Base-by-base conservation (phyloP, 192 early-diverging fungal species). In the Umbelopsis ramanniana region DNA sequence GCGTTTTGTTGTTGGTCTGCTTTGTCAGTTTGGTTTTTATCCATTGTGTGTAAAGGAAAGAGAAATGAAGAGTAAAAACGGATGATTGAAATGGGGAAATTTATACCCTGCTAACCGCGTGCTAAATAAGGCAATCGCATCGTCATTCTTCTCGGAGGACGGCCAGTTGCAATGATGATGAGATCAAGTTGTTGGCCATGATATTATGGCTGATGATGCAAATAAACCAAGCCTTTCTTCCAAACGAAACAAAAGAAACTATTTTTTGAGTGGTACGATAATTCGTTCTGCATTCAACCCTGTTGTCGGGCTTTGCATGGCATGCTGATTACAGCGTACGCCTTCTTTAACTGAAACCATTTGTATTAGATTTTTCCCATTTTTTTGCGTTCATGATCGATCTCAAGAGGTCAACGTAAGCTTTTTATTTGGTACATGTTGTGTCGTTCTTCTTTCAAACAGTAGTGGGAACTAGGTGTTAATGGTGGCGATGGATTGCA, bases 21-120 rank as follows among this genome's bases (percentile, higher is more conserved):
- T 63, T 63, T 63, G 57, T 37, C 19, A 5, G 26, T 26, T 63
- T 63, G 57, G 57, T 29, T 63, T n/a, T 63, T 38, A 33, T 63
- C 57, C 57, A 63, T 63, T 3, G 4, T 63, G 57, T 35, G 37
- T 33, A 37, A 5, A 0, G 17, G 48, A 63, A 19, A 63, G 17
- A 33, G 57, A 19, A 4, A 54, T 23, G 76, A 73, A 50, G 69
- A 69, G 29, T 60, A 67, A 24, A 73, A 71, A 29, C 71, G 37
- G 7, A 71, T 52, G 68, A 63, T 69, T 72, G 73, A 29, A 37
- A 66, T 74, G 72, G 73, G 71, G 74, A 74, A 70, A 46, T 46
- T 46, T 11, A 43, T 29, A 43, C 6, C 8, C 40, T 43, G 38
- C 38, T 6, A 40, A n/a, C n/a, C 38, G 3, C 8, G 3, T 40